phyloP scores from a whole-genome alignment of 164 flowering plant genomes.

The Houttuynia cordata region DNA sequence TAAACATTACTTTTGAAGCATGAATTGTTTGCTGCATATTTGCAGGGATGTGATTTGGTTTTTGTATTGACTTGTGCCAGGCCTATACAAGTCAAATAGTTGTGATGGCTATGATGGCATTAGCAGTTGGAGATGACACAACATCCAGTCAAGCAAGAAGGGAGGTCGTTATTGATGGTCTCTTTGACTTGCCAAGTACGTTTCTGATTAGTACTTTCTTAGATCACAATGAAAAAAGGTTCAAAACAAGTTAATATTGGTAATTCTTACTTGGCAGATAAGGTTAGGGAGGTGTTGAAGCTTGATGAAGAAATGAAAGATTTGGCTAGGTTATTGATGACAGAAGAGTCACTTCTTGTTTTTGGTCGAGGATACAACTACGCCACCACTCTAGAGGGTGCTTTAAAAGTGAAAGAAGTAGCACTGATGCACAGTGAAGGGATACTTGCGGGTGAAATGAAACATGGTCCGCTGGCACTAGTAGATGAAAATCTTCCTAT shows the following conservation, averaged over 20 bases:
- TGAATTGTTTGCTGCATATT: neutral
- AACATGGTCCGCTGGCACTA: slow-evolving; percentile 93
- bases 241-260: neutral
- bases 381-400: slow-evolving; percentile 94
- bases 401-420: slow-evolving; percentile 95
- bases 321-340: slow-evolving; percentile 59
- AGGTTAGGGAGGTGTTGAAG: slow-evolving; percentile 72
- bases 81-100: slow-evolving; percentile 98
- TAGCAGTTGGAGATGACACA: slow-evolving; percentile 81
- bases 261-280: slow-evolving; percentile 30
- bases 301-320: slow-evolving; percentile 88
- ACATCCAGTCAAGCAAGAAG: slow-evolving; percentile 71
- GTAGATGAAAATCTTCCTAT: slow-evolving; percentile 95
- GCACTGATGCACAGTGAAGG: slow-evolving; percentile 99
- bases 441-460: slow-evolving; percentile 98
- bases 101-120: slow-evolving; percentile 92
- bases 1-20: slow-evolving; percentile 6
- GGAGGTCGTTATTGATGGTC: slow-evolving; percentile 75
- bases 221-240: neutral
- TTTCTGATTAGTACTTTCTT: neutral
- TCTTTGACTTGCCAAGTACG: slow-evolving; percentile 85
- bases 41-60: neutral
- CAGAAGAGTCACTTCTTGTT: slow-evolving; percentile 89
- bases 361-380: slow-evolving; percentile 98
- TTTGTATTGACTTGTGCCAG: slow-evolving; percentile 16